Conservation (phyloP, 2,329 filamentous ascomycete species). For the Chaetothyriales sp. region DNA sequence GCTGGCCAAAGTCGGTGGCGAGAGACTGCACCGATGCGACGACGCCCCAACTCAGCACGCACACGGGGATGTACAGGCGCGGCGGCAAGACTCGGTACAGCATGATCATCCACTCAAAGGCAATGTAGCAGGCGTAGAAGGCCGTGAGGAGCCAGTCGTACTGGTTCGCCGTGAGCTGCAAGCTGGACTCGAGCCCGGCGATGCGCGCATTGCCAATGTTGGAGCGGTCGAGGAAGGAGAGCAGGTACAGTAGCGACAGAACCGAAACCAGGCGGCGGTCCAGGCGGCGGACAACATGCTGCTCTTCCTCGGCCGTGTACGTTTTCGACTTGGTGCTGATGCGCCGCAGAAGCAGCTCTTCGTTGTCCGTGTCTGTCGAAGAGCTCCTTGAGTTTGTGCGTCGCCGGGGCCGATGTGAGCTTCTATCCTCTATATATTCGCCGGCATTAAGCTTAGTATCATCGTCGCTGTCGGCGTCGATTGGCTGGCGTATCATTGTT, state of each 20-base stretch:
- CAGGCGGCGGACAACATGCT: slow-evolving; percentile 24
- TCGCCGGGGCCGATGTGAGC: too few relatives aligned
- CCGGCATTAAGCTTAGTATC: neutral
- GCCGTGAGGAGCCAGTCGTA: slow-evolving; percentile 14
- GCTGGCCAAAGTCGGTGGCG: slow-evolving; percentile 43
- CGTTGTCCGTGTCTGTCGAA: neutral
- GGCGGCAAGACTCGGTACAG: slow-evolving; percentile 47
- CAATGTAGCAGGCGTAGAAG: slow-evolving; percentile 14
- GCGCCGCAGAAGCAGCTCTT: neutral
- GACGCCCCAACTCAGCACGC: slow-evolving; percentile 64
- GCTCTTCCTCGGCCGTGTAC: slow-evolving; percentile 3
- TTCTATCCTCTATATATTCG: neutral
- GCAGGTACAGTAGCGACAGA: slow-evolving; percentile 26
- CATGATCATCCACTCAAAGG: slow-evolving; percentile 46
- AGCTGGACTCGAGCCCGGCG: slow-evolving; percentile 28
- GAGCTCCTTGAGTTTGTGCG: neutral
- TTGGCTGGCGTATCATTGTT: neutral
- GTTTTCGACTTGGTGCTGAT: neutral
- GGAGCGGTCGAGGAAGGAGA: slow-evolving; percentile 31
- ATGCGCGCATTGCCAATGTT: slow-evolving; percentile 35
- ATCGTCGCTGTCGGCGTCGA: neutral
- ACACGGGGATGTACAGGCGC: slow-evolving; percentile 46
- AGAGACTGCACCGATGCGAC: slow-evolving; percentile 49
- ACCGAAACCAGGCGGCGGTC: slow-evolving; percentile 26
- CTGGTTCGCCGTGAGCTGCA: slow-evolving; percentile 31